phyloP scores from a whole-genome alignment of 2,329 filamentous ascomycete species.

The Aspergillus clavatus region DNA sequence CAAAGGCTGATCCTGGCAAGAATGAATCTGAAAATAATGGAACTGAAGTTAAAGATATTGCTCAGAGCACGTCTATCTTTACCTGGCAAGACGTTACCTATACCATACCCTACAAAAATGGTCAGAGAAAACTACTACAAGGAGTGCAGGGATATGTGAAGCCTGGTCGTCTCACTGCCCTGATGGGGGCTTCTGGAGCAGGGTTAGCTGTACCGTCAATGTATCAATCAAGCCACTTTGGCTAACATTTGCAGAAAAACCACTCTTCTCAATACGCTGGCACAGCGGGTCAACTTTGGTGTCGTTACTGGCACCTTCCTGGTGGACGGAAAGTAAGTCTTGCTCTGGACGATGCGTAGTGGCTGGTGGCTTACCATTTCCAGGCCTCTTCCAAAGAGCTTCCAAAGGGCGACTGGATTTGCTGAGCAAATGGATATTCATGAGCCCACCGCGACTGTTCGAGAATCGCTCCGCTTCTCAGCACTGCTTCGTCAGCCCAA shows the following conservation, averaged over 20 bases:
- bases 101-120: conserved; percentile 46
- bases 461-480: conserved; percentile 62
- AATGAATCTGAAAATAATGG: conserved; percentile 15
- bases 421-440: conserved; percentile 64
- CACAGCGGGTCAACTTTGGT: conserved; percentile 43
- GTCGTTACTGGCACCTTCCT: conserved; percentile 42
- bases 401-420: conserved; percentile 52
- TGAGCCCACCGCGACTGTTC: conserved; percentile 61
- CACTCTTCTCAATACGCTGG: conserved; percentile 44
- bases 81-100: conserved; percentile 87
- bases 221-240: background rate
- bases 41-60: conserved; percentile 46
- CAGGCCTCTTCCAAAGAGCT: conserved; percentile 43
- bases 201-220: conserved; percentile 25
- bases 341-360: background rate
- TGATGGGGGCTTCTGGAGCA: conserved; percentile 72
- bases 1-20: conserved; percentile 14
- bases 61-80: conserved; percentile 65
- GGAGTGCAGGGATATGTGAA: conserved; percentile 68
- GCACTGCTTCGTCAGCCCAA: conserved; percentile 59
- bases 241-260: conserved; percentile 39
- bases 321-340: conserved; percentile 41
- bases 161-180: conserved; percentile 69
- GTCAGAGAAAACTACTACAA: conserved; percentile 49
- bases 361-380: conserved; percentile 7